Evolutionary conservation across 2,329 filamentous ascomycete species (phyloP), one percentile per base, ranked within the genome.

Genomic region (Penicillium polonicum): DNA sequence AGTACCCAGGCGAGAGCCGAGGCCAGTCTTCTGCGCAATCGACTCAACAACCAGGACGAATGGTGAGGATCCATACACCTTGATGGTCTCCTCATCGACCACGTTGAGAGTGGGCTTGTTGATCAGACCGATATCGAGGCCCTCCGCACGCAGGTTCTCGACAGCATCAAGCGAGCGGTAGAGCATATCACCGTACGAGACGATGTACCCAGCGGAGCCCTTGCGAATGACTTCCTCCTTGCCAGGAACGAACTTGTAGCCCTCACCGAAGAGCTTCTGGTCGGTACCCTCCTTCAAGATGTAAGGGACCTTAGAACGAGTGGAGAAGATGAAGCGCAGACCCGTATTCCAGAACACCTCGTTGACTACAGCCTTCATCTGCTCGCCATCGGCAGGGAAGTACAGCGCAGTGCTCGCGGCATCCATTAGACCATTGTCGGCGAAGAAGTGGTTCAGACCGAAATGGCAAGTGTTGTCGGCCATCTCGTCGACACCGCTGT

Each of bases 401-500:
- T 76, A 76, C 2, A 76, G 60, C 1, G 69, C 57, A 1, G 72
- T 76, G 25, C 41, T 66, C 55, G 69, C 70, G 23, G 70, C 69
- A 53, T 76, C 74, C 63, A 74, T 72, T 8, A 76, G 62, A 1
- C 72, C 74, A 48, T 76, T 76, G 33, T 76, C 74, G 5, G 74
- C 73, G 55, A 76, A 76, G 68, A 76, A 75, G 39, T 73, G 70
- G 66, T 76, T 76, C 57, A 76, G 60, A 5, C 74, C 74, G 55
- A 76, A 76, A 61, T 76, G 74, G 65, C 74, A 76, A 1, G 74
- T 76, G 60, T 76, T 76, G 55, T 76, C 74, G 15, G 74, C 74
- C 66, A 76, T 76, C 59, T 76, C 74, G 41, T 76, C 74, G 2
- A 76, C 71, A 35, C 74, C 74, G 9, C 70, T 73, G 62, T 76